Evolutionary conservation across 208 protist genomes (phyloP), one percentile per base, ranked within the genome.

Genomic region (Crithidia thermophila): DNA sequence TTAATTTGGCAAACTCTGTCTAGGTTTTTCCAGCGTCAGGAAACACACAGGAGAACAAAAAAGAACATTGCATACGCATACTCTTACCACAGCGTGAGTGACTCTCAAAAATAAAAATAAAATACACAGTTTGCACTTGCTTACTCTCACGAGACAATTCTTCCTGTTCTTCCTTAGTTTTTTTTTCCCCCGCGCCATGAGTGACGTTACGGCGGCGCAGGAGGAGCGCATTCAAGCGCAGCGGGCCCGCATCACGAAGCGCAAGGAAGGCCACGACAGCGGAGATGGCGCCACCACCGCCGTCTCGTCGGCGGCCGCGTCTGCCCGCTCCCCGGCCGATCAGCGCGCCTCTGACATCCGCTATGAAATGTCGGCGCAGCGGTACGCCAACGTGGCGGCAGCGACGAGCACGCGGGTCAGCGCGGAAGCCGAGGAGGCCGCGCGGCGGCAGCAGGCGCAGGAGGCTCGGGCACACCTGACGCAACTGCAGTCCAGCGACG

Each of bases 341-440:
- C 43, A 62, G 69, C 75, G 71, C 14, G 85, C 85, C 10, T 60
- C 55, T 7, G 58, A 93, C 45, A 75, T 83, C 5, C 78, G 81
- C 0, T 53, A 71, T 9, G 70, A 69, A 25, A 85, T 96, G 75
- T 67, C 79, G 5, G 62, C 60, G 2, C 18, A 89, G 10, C 83
- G 76, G 50, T 50, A 65, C 49, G 60, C 77, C 0, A 84, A 77
- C 10, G 42, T 81, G 39, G 55, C 79, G 11, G 81, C 85, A 3
- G 79, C 96, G 16, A 94, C 85, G 20, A 52, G 71, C 37, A 84
- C 88, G 47, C 70, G 79, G 30, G 86, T 92, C n/a, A 57, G 65
- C 2, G 77, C 84, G 0, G 84, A 87, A 59, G 62, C 64, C 10
- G 68, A 77, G 5, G 96, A 98, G 68, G 87, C 79, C 23, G 69